A percentile compares a stretch with the other conserved stretches of the same genome.
Evolutionary conservation across 176 grass and related monocot species (phyloP).

Genomic region (Otatea glauca): DNA sequence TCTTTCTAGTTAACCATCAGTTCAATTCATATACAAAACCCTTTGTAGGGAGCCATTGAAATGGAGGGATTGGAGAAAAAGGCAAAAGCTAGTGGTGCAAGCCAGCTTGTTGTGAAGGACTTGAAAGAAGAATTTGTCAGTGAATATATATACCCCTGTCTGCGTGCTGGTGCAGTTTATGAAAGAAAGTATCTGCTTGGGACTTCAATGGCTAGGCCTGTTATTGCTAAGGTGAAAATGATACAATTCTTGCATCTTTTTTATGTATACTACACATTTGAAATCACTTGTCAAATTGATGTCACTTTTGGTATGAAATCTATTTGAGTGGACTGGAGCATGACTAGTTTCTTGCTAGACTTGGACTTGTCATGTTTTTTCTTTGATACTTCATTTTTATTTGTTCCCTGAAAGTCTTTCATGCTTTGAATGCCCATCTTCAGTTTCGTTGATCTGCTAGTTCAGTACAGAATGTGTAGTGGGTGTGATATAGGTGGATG

Average conservation of each 20-base stretch:
- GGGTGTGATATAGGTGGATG: not conserved
- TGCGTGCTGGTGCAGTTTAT: conserved; percentile 92
- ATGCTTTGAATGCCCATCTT: not conserved
- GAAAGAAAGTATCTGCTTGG: conserved; percentile 98
- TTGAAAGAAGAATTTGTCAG: conserved; percentile 93
- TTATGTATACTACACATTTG: not conserved
- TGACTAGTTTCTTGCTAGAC: conserved; percentile 7
- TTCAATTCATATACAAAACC: not conserved
- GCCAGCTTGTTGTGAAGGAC: conserved; percentile 95
- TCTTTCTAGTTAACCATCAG: conserved; percentile 13
- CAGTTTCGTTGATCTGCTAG: conserved; percentile 1
- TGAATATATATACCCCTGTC: conserved; percentile 90
- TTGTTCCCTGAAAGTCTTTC: not conserved
- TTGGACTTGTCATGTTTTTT: not conserved
- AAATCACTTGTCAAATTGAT: not conserved
- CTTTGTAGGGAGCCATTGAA: conserved; percentile 75
- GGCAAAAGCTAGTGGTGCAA: conserved; percentile 92
- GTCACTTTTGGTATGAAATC: conserved; percentile 22
- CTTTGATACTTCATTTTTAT: not conserved
- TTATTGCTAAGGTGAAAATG: conserved; percentile 88
- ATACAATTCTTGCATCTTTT: not conserved
- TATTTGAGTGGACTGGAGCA: conserved; percentile 12
- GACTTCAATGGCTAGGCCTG: conserved; percentile 96
- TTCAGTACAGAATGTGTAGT: not conserved
- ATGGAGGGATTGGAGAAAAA: conserved; percentile 94